Conservation (phyloP, 495 filamentous ascomycete genomes). For the Penicillium riverlandense region DNA sequence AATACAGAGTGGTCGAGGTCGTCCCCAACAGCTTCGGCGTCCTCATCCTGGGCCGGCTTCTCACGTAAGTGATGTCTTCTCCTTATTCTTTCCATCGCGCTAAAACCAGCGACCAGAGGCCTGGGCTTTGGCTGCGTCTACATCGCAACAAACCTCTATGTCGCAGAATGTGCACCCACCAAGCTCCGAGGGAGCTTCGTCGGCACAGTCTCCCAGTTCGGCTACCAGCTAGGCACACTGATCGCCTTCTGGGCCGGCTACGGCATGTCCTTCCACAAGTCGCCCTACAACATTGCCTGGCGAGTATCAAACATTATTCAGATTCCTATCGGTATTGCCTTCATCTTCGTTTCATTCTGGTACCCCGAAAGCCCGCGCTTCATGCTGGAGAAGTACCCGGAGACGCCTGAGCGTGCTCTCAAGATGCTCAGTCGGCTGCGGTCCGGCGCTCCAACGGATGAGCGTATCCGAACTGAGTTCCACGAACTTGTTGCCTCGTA, state of each 20-base stretch:
- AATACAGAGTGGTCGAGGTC: constrained; percentile 20
- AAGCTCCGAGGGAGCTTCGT: constrained; percentile 28
- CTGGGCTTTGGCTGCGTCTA: constrained; percentile 32
- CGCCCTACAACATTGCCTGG: constrained; percentile 33
- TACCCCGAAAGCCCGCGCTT: constrained; percentile 27
- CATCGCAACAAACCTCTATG: constrained; percentile 31
- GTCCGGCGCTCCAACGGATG: constrained; percentile 16
- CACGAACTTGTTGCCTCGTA: constrained; percentile 26
- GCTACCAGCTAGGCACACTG: constrained; percentile 21
- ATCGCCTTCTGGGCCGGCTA: constrained; percentile 34
- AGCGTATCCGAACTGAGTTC: constrained; percentile 26
- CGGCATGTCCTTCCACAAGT: constrained; percentile 33
- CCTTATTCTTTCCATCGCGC: neutral
- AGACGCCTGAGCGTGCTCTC: constrained; percentile 22
- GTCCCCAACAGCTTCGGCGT: constrained; percentile 31
- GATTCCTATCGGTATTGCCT: constrained; percentile 27
- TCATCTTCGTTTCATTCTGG: constrained; percentile 26
- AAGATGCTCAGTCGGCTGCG: constrained; percentile 20
- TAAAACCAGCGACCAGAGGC: constrained; percentile 13
- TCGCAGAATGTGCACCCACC: constrained; percentile 28
- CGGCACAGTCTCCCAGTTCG: constrained; percentile 25
- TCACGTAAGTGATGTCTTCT: constrained; percentile 15
- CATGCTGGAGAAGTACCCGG: constrained; percentile 28
- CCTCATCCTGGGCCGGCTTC: constrained; percentile 24
- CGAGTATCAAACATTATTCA: constrained; percentile 29